Percentiles rank a stretch among this genome's conserved stretches.
These are phyloP conservation scores for Neonectria magnoliae DNA, from an alignment of 2,329 filamentous ascomycete species.

Conservation along the genomic window DNA sequence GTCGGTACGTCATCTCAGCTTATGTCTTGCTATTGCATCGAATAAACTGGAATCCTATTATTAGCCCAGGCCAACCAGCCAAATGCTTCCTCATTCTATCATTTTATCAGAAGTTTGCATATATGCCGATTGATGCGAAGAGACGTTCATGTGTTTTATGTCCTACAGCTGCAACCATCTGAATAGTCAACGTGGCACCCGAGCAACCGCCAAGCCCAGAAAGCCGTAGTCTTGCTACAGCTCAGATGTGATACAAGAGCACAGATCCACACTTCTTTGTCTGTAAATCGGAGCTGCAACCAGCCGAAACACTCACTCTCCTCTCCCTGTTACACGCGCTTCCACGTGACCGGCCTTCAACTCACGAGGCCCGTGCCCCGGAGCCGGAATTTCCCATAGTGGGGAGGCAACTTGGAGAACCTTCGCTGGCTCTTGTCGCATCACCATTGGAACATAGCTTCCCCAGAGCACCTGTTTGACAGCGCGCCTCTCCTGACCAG, in stretches of 20 bases:
- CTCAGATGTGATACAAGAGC: not conserved
- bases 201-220: not conserved
- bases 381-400: slow-evolving; percentile 35
- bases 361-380: slow-evolving; percentile 21
- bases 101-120: not conserved
- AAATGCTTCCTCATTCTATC: not conserved
- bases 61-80: slow-evolving; percentile 1
- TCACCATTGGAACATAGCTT: slow-evolving; percentile 43
- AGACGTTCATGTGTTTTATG: not conserved
- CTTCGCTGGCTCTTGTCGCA: slow-evolving; percentile 43
- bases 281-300: not conserved
- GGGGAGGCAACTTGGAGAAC: slow-evolving; percentile 40
- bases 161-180: not conserved
- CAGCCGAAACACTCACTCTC: not conserved
- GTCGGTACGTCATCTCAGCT: slow-evolving; percentile 24
- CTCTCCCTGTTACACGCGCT: slow-evolving; percentile 14
- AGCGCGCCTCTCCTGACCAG: slow-evolving; percentile 26
- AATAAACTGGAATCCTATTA: not conserved
- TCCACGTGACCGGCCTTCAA: slow-evolving; percentile 26
- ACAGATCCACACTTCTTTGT: not conserved
- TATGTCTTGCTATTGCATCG: slow-evolving; percentile 13
- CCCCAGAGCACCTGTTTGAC: slow-evolving; percentile 34
- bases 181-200: not conserved
- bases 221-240: not conserved
- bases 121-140: not conserved